Conservation (phyloP, 768 basidiomycete species). For the Glaciozyma martinii region DNA sequence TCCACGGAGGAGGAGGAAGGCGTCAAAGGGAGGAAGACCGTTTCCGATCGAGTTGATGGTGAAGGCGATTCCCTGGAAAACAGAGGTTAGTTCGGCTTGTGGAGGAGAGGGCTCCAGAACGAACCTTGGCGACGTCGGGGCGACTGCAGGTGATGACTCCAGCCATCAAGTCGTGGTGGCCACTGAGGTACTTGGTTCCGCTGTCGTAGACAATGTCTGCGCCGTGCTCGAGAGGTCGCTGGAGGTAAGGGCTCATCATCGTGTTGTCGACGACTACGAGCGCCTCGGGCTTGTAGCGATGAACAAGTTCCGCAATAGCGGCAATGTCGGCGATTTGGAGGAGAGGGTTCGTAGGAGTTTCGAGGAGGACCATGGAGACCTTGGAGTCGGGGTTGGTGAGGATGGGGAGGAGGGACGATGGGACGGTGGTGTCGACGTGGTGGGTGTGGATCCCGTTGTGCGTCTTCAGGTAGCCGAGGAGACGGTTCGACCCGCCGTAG, state of each 20-base stretch:
- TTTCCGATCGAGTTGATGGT: conserved; percentile 89
- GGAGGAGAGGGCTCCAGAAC: conserved; percentile 16
- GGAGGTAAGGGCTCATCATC: conserved; percentile 99
- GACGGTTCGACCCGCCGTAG: conserved; percentile 94
- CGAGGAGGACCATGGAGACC: conserved; percentile 75
- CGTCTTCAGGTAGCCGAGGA: conserved; percentile 75
- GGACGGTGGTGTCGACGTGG: conserved; percentile 85
- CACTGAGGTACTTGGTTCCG: conserved; percentile 93
- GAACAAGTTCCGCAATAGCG: conserved; percentile 70
- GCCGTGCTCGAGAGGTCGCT: conserved; percentile 87
- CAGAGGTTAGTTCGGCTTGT: neutral
- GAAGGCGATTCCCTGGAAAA: conserved; percentile 67
- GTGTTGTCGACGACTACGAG: conserved; percentile 91
- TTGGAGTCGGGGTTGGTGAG: conserved; percentile 46
- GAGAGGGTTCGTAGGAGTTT: conserved; percentile 94
- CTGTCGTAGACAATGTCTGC: conserved; percentile 97
- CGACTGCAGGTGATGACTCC: conserved; percentile 86
- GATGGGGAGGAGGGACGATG: conserved; percentile 53
- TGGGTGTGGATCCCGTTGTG: conserved; percentile 82
- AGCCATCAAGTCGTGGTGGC: conserved; percentile 99
- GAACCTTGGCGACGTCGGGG: conserved; percentile 77
- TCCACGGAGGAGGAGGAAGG: conserved; percentile 88
- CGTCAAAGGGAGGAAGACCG: conserved; percentile 88
- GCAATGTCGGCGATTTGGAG: conserved; percentile 89
- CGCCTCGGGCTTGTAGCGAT: conserved; percentile 69